These are phyloP conservation scores for Trametes elegans DNA, from an alignment of 768 basidiomycete species.

Conservation along the genomic window DNA sequence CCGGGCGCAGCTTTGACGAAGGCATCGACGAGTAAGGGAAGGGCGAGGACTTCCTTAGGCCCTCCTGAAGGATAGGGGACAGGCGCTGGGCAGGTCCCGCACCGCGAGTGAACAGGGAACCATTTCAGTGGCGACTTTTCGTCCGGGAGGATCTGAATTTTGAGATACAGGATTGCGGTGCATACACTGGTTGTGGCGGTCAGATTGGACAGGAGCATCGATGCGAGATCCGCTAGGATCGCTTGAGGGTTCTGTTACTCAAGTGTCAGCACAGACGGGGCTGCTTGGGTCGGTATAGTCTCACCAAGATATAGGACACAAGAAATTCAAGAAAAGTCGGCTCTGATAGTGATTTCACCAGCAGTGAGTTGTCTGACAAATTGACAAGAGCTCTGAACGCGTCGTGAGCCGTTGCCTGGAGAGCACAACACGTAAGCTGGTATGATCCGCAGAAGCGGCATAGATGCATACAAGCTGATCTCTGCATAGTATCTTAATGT, in stretches of 20 bases:
- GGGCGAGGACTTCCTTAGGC: slow-evolving; percentile 52
- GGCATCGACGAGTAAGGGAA: slow-evolving; percentile 87
- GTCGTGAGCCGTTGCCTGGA: slow-evolving; percentile 86
- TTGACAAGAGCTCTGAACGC: slow-evolving; percentile 94
- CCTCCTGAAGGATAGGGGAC: slow-evolving; percentile 64
- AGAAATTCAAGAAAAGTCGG: slow-evolving; percentile 74
- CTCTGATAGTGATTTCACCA: slow-evolving; percentile 68
- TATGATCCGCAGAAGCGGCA: no score
- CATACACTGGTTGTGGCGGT: slow-evolving; percentile 73
- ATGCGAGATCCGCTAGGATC: slow-evolving; percentile 87
- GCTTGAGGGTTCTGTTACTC: slow-evolving; percentile 76
- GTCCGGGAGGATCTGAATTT: slow-evolving; percentile 59
- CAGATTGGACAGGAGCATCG: slow-evolving; percentile 97
- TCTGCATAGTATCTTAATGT: slow-evolving; percentile 83
- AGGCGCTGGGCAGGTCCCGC: slow-evolving; percentile 75
- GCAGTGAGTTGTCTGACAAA: slow-evolving; percentile 77
- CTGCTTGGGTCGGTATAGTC: slow-evolving; percentile 30
- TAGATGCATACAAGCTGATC: slow-evolving; percentile 90
- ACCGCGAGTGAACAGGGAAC: slow-evolving; percentile 76
- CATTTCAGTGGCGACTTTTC: slow-evolving; percentile 49
- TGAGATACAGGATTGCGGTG: slow-evolving; percentile 58
- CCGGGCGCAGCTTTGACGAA: slow-evolving; percentile 73
- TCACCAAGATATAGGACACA: slow-evolving; percentile 85
- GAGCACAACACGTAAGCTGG: no score
- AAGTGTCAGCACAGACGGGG: background rate